Percentiles rank a stretch among this genome's conserved stretches.
Conservation (phyloP, 1,284 basidiomycete genomes). For the Puccinia triticina region DNA sequence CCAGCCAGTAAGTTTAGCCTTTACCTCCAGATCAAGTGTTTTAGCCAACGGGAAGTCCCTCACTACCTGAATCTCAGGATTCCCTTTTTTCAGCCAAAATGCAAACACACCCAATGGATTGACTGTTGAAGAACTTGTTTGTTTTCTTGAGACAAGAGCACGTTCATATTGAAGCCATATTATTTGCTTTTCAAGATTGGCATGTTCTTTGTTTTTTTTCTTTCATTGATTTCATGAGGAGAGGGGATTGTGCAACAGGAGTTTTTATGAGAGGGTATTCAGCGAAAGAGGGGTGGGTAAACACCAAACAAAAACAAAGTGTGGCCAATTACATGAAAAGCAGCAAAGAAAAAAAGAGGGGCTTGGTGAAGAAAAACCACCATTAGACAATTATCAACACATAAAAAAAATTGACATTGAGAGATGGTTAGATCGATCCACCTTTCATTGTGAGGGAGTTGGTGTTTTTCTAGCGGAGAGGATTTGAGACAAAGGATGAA, state of each 20-base stretch:
- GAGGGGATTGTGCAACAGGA: neutral
- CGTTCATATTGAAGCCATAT: too few relatives aligned
- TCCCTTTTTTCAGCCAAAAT: too few relatives aligned
- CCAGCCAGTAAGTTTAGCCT: too few relatives aligned
- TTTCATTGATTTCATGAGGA: constrained; percentile 10
- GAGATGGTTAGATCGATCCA: neutral
- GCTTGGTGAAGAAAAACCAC: neutral
- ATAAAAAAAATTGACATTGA: constrained; percentile 21
- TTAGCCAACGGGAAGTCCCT: too few relatives aligned
- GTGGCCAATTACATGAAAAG: neutral
- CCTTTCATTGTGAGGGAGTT: constrained; percentile 34
- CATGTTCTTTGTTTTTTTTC: too few relatives aligned
- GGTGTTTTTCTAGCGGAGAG: neutral
- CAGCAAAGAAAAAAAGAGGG: neutral
- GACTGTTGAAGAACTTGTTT: too few relatives aligned
- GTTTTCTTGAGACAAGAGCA: too few relatives aligned
- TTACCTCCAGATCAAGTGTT: too few relatives aligned
- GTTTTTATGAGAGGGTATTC: neutral
- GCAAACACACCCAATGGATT: too few relatives aligned
- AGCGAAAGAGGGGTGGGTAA: neutral
- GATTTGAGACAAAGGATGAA: neutral
- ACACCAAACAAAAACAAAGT: neutral
- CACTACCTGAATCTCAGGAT: too few relatives aligned
- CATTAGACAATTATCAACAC: too few relatives aligned
- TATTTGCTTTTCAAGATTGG: too few relatives aligned